Base-by-base conservation (phyloP, 345 rosid species). In the Euphorbia lathyris region DNA sequence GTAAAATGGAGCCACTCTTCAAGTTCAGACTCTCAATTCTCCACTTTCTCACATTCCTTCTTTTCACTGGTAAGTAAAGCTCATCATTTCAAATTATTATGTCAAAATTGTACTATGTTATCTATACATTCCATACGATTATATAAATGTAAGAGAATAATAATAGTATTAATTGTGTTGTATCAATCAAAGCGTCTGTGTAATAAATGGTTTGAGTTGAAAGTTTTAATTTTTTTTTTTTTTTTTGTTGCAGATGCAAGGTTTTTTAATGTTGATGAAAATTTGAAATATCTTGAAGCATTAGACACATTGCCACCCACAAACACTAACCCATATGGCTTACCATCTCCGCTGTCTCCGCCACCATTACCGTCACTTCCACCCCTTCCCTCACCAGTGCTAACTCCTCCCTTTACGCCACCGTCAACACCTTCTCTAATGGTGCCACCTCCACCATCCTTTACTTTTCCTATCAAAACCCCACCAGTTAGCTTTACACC, bases 291-390 rank as follows among this genome's bases (percentile, higher is more conserved):
- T 1, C 61, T 61, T 1, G 27, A 68, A 22, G 45, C 22, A 50
- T 55, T 63, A 30, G 20, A 73, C 20, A n/a, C 19, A 0, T 22
- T 40, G 10, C 25, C 53, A 12, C 43, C 60, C 19, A 36, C 57
- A 30, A 36, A 63, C 42, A 61, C 26, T 23, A 64, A 65, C 50
- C 52, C 67, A 23, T 43, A 58, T 26, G 66, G 72, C 43, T 1
- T 63, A 0, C 67, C 65, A 40, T 36, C 74, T 61, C 69, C 79
- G 11, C 58, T 71, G 1, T 22, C 75, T 48, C 19, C 74, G 2
- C 83, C 86, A 3, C 80, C 82, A 30, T 20, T 62, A 52, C 73
- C 63, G 16, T 70, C 81, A 12, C 27, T 81, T 2, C 47, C 45
- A 16, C 74, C 80, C 0, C 7, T 1, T 0, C 42, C 23, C 5